These are phyloP conservation scores for Aspergillus sp. DNA, from an alignment of 2,329 filamentous ascomycete genomes.

Conservation along the genomic window DNA sequence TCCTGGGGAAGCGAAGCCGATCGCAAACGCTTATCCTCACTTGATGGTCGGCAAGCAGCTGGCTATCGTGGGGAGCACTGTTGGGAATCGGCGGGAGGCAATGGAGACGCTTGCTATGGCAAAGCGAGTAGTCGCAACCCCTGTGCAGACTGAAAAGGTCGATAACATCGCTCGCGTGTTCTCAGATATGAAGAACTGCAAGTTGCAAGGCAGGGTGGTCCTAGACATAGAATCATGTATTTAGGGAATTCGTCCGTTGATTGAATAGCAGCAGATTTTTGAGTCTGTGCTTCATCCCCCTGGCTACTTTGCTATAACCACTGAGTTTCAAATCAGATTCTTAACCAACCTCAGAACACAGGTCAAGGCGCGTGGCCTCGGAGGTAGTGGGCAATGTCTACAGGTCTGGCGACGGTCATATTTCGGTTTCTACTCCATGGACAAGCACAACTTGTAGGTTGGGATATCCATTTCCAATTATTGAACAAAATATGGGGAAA, in stretches of 20 bases:
- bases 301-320: background rate
- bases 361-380: no score
- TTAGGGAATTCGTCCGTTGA: background rate
- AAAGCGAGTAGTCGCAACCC: constrained; percentile 44
- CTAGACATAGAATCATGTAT: constrained; percentile 31
- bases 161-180: constrained; percentile 44
- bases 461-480: background rate
- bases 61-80: constrained; percentile 47
- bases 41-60: constrained; percentile 40
- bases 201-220: constrained; percentile 45
- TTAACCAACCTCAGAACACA: no score
- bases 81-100: constrained; percentile 51
- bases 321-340: no score
- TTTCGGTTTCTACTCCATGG: no score
- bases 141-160: constrained; percentile 43
- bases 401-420: no score
- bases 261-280: background rate
- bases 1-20: constrained; percentile 45
- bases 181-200: constrained; percentile 41
- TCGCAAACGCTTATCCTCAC: constrained; percentile 43
- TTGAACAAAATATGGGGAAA: background rate
- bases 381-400: no score
- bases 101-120: constrained; percentile 47
- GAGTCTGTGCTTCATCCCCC: background rate
- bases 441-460: no score